Evolutionary conservation across 768 basidiomycete genomes (phyloP), one percentile per base, ranked within the genome.

Genomic region (Pleurotus cornucopiae): DNA sequence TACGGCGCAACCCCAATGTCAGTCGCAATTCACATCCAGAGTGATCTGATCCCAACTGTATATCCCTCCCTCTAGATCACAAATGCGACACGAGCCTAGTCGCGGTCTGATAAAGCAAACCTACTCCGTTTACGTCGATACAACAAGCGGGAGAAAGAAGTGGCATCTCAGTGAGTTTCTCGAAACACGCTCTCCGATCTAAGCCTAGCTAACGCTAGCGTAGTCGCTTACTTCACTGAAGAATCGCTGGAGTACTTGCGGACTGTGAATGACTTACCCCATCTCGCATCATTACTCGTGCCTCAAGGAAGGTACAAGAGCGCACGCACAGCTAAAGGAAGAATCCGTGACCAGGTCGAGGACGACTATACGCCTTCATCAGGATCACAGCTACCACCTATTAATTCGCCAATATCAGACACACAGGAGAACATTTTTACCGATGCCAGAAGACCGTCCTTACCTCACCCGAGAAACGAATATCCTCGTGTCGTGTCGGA

Each of bases 151-250:
- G 37, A 81, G 83, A 63, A 78, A 85, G 57, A 91, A 91, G 66
- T 91, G 89, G 89, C 89, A 91, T 64, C 75, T 91, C 14, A 90
- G 89, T 53, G 89, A 64, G 57, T 84, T 68, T 39, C 55, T 46
- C 25, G 46, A 40, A 52, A 16, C 44, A n/a, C 54, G 39, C 46
- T 54, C 41, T 38, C 18, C 9, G 16, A 67, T 68, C 47, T 69
- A 74, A 6, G 30, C 41, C 49, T 47, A 54, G 55, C 58, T 54
- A 6, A 12, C 23, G 26, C 26, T 54, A 45, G 47, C 49, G 7
- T 61, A 89, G 89, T 91, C 61, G 89, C 89, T 9, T 91, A 91
- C 68, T 91, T 87, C 64, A 89, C 85, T 0, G 81, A 86, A 57
- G 89, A 88, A 21, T 83, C 85, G 0, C 71, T 87, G 44, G 79